Evolutionary conservation across 495 filamentous ascomycete genomes (phyloP).

Genomic region (Penicillium pulvis): DNA sequence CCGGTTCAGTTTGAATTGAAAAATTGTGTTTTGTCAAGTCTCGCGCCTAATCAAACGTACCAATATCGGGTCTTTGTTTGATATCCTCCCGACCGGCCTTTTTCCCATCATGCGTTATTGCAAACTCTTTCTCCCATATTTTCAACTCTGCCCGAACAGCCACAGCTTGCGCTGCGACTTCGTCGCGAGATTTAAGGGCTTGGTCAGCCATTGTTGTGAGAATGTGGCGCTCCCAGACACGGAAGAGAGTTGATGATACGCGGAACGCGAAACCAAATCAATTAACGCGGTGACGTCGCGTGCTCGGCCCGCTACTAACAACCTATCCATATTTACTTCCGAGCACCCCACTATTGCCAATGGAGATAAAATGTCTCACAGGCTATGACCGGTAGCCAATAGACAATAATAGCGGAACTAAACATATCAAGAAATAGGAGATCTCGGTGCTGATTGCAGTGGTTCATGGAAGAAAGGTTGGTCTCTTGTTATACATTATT

Average conservation of each 20-base stretch:
- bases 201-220: slow-evolving; percentile 39
- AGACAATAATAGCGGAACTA: too few species aligned
- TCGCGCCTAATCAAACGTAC: slow-evolving; percentile 45
- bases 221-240: neutral
- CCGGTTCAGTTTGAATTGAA: neutral
- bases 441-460: too few species aligned
- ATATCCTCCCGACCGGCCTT: slow-evolving; percentile 87
- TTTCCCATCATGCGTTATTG: slow-evolving; percentile 63
- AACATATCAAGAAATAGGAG: too few species aligned
- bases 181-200: slow-evolving; percentile 23
- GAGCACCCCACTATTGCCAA: neutral
- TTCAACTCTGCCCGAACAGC: slow-evolving; percentile 76
- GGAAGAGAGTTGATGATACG: slow-evolving; percentile 1
- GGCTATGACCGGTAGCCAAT: neutral
- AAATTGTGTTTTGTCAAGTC: neutral
- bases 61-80: slow-evolving; percentile 79
- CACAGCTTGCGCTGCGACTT: slow-evolving; percentile 30
- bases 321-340: neutral
- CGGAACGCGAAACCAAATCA: slow-evolving; percentile 15
- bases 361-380: too few species aligned
- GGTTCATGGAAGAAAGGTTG: too few species aligned
- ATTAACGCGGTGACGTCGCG: slow-evolving; percentile 30
- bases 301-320: slow-evolving; percentile 8
- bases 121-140: slow-evolving; percentile 80
- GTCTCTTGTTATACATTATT: too few species aligned